Percentiles rank a stretch among this genome's conserved stretches.
phyloP scores from a whole-genome alignment of 805 yeast genomes.

The Saturnispora hagleri region DNA sequence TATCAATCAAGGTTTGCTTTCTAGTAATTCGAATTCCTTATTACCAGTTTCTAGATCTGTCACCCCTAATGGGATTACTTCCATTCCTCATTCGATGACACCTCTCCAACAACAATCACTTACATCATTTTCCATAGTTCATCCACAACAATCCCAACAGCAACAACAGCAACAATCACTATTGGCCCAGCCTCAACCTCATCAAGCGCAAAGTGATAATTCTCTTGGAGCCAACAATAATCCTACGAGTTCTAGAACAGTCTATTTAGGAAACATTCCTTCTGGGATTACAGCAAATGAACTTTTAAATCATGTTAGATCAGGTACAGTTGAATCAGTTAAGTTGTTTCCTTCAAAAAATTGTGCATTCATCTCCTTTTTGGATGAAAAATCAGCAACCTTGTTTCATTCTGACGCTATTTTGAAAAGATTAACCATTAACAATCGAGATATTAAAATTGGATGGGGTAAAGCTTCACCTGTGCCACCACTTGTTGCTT shows the following conservation, averaged over 20 bases:
- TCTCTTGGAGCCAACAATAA: conserved; percentile 1
- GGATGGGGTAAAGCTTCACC: conserved; percentile 90
- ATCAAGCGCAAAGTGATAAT: not conserved
- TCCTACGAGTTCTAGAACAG: conserved; percentile 55
- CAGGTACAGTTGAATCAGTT: conserved; percentile 79
- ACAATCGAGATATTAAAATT: conserved; percentile 71
- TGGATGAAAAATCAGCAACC: conserved; percentile 81
- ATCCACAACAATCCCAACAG: not conserved
- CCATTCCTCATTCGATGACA: conserved; percentile 6
- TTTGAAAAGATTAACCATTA: conserved; percentile 69
- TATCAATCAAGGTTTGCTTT: not conserved
- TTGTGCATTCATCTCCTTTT: conserved; percentile 85
- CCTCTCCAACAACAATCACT: conserved; percentile 4
- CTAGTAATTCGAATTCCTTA: not conserved
- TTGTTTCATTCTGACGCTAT: conserved; percentile 91
- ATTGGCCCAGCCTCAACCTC: conserved; percentile 7
- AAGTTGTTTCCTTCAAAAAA: conserved; percentile 71
- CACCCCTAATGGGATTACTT: conserved; percentile 4
- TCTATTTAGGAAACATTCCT: conserved; percentile 84
- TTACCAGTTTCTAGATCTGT: conserved; percentile 3
- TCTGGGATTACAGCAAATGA: conserved; percentile 71
- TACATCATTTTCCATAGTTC: not conserved
- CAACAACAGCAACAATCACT: not conserved
- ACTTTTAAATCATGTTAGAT: conserved; percentile 79
- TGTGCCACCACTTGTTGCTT: conserved; percentile 62